A percentile compares a stretch with the other conserved stretches of the same genome.
Evolutionary conservation across 495 filamentous ascomycete species (phyloP).

Genomic region (Pyronema omphalodes): DNA sequence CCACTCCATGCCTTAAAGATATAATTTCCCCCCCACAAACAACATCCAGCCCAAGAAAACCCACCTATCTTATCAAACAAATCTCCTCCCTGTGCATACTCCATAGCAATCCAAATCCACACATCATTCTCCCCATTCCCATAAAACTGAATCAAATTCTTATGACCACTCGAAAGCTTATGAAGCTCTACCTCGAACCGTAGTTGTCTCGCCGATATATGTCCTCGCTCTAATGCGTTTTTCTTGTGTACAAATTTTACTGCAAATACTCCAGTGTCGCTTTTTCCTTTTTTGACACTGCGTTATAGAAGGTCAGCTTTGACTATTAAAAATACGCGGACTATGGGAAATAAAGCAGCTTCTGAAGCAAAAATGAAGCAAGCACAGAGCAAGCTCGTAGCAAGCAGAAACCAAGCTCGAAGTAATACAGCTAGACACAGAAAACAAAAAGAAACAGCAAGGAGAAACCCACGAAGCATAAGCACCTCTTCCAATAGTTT

Average conservation of each 20-base stretch:
- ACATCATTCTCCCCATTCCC: slow-evolving; percentile 63
- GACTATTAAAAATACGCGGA: background rate
- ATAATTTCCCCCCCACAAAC: background rate
- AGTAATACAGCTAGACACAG: background rate
- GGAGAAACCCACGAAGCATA: slow-evolving; percentile 68
- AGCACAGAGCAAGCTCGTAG: too few relatives aligned
- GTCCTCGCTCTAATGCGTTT: slow-evolving; percentile 73
- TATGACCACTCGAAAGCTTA: slow-evolving; percentile 65
- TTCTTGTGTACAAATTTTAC: slow-evolving; percentile 98
- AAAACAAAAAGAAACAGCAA: background rate
- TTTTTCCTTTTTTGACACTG: slow-evolving; percentile 83
- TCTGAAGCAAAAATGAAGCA: background rate
- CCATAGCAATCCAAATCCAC: slow-evolving; percentile 99
- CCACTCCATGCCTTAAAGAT: background rate
- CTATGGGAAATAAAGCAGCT: background rate
- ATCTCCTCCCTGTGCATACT: slow-evolving; percentile 86
- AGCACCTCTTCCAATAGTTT: slow-evolving; percentile 87
- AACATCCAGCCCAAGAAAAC: background rate
- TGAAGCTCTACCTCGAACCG: slow-evolving; percentile 78
- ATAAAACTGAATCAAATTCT: slow-evolving; percentile 86
- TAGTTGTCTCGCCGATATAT: slow-evolving; percentile 73
- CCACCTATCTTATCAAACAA: slow-evolving; percentile 84
- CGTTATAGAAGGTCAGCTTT: background rate
- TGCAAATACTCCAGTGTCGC: slow-evolving; percentile 59
- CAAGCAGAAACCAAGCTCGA: too few relatives aligned